Conservation (phyloP, 1,284 basidiomycete species). For the Flammula alnicola region DNA sequence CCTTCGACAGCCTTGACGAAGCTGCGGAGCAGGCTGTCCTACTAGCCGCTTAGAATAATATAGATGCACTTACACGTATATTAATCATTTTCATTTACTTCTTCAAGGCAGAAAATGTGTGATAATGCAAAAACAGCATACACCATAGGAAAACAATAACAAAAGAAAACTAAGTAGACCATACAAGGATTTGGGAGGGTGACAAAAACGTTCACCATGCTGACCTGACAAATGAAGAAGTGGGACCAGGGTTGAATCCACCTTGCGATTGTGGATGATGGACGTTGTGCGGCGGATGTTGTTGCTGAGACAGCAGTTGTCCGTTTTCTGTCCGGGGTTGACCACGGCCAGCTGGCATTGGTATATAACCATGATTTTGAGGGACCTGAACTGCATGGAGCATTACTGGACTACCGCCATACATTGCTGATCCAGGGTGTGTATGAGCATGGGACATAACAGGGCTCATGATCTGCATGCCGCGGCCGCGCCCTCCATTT, state of each 20-base stretch:
- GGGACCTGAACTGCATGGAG: constrained; percentile 56
- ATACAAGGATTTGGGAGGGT: constrained; percentile 23
- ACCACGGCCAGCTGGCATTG: constrained; percentile 40
- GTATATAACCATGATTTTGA: constrained; percentile 43
- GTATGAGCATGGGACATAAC: constrained; percentile 56
- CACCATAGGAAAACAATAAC: constrained; percentile 37
- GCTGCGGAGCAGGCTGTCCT: constrained; percentile 87
- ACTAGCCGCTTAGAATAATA: constrained; percentile 52
- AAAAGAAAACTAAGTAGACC: constrained; percentile 27
- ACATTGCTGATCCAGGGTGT: constrained; percentile 52
- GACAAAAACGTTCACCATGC: constrained; percentile 42
- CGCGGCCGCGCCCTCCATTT: constrained; percentile 52
- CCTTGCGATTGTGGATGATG: constrained; percentile 34
- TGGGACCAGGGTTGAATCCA: constrained; percentile 39
- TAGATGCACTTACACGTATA: constrained; percentile 15
- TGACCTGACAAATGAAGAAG: constrained; percentile 44
- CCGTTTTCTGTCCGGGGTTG: constrained; percentile 45
- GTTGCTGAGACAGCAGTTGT: constrained; percentile 37
- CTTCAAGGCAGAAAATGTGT: constrained; percentile 19
- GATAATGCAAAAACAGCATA: constrained; percentile 40
- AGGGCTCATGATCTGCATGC: constrained; percentile 65
- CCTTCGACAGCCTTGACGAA: constrained; percentile 86
- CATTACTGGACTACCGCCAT: constrained; percentile 67
- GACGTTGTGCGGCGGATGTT: constrained; percentile 36
- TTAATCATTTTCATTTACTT: constrained; percentile 20